Evolutionary conservation across 306 rosid genomes (phyloP).

Genomic region (Prinsepia uniflora): DNA sequence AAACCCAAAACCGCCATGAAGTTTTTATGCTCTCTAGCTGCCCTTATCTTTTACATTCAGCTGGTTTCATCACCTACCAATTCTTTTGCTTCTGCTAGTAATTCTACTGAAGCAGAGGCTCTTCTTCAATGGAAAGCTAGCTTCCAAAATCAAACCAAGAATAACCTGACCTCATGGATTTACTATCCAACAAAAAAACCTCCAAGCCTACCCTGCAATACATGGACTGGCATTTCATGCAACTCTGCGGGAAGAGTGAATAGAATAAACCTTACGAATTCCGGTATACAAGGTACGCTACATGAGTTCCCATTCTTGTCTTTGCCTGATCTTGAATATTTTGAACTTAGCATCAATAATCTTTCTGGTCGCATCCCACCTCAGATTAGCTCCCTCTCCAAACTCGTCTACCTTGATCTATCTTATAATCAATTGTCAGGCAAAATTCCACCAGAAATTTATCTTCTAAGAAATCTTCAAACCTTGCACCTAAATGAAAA

Average conservation of each 20-base stretch:
- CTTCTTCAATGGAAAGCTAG: neutral
- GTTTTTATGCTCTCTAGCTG: too few relatives aligned
- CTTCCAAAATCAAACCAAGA: neutral
- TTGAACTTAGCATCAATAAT: constrained; percentile 19
- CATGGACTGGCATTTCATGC: constrained; percentile 27
- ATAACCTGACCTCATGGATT: neutral
- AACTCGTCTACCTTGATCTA: neutral
- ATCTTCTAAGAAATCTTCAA: neutral
- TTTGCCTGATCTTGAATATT: constrained; percentile 7
- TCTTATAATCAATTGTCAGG: neutral
- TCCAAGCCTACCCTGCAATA: constrained; percentile 1
- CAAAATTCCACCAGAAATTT: constrained; percentile 11
- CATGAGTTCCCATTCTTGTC: neutral
- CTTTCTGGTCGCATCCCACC: neutral
- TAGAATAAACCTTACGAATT: constrained; percentile 16
- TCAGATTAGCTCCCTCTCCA: neutral
- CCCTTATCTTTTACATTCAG: too few relatives aligned
- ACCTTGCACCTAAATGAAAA: neutral
- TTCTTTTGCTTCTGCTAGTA: neutral
- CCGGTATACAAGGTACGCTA: constrained; percentile 24
- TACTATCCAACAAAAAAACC: neutral
- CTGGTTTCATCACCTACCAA: neutral
- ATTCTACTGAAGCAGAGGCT: neutral
- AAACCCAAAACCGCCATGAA: too few relatives aligned
- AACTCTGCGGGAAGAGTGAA: constrained; percentile 6